Base-by-base conservation (phyloP, 2,329 filamentous ascomycete species). In the Mollisiaceae sp. region DNA sequence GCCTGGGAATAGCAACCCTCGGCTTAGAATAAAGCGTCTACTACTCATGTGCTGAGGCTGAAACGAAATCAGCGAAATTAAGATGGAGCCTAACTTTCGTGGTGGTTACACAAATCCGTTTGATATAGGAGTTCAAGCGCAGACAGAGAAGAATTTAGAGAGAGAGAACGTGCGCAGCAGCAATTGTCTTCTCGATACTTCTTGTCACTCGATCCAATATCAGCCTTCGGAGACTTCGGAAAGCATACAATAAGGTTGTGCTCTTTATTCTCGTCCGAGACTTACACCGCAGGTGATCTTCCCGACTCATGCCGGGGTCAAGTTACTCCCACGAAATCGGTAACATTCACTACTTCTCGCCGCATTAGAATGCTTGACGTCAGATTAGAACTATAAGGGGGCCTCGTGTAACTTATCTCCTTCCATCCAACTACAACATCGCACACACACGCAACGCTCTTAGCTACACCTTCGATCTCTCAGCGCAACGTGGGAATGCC, bases 91-190 rank as follows among this genome's bases (percentile, higher is more conserved):
- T 41, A 12, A 11, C 5, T n/a, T 8, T 22, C n/a, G 20, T 8
- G n/a, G 45, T 50, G 45, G 45, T 50, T 50, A 50, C 45, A 50
- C 45, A 50, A 50, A 22, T 50, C 45, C 45, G 45, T 50, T 50
- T 50, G 45, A 50, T n/a, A 50, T 22, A 50, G 5, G 45, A 22
- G 4, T 11, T 50, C n/a, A 50, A 50, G 45, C n/a, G 45, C 22
- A 50, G n/a, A 50, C n/a, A 12, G n/a, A 50, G 11, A 50, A 22
- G 22, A 11, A 11, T 20, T 20, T 18, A 45, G 3, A 4, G 12
- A 45, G 4, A 18, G 3, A 18, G n/a, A 45, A 45, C 14, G 18
- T 5, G 41, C 43, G 20, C 43, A n/a, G 18, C 43, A 9, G 15
- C 43, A n/a, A 45, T 3, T 18, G 20, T 22, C 11, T 20, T 11